Evolutionary conservation across 176 grass and related monocot genomes (phyloP).

Genomic region (Hyparrhenia diplandra): DNA sequence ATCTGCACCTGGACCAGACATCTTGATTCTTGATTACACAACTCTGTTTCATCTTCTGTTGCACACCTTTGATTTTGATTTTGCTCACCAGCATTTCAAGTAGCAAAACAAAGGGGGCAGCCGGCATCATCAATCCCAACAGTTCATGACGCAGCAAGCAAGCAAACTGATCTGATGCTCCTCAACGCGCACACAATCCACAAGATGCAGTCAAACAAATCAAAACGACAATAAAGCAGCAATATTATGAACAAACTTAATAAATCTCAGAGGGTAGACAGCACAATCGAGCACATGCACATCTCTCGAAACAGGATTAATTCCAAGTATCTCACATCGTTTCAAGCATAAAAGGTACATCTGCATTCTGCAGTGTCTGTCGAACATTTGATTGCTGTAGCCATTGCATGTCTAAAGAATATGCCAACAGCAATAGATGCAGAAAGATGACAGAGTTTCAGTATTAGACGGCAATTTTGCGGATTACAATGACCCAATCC

Average conservation of each 20-base stretch:
- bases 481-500: constrained; percentile 4
- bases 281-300: background rate
- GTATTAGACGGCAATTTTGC: background rate
- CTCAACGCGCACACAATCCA: background rate
- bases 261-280: background rate
- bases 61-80: too few species aligned
- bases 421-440: background rate
- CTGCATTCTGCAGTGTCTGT: background rate
- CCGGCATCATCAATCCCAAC: background rate
- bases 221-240: background rate
- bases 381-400: background rate
- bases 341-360: background rate
- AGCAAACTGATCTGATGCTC: background rate
- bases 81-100: too few species aligned
- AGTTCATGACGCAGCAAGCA: background rate
- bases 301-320: background rate
- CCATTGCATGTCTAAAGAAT: background rate
- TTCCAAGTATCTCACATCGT: background rate
- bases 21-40: too few species aligned
- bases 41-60: too few species aligned
- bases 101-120: too few species aligned
- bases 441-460: background rate
- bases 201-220: background rate
- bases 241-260: background rate
- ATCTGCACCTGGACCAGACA: too few species aligned